A percentile compares a stretch with the other conserved stretches of the same genome.
Evolutionary conservation across 1,284 basidiomycete species (phyloP).

Genomic region (Leccinum huronense): DNA sequence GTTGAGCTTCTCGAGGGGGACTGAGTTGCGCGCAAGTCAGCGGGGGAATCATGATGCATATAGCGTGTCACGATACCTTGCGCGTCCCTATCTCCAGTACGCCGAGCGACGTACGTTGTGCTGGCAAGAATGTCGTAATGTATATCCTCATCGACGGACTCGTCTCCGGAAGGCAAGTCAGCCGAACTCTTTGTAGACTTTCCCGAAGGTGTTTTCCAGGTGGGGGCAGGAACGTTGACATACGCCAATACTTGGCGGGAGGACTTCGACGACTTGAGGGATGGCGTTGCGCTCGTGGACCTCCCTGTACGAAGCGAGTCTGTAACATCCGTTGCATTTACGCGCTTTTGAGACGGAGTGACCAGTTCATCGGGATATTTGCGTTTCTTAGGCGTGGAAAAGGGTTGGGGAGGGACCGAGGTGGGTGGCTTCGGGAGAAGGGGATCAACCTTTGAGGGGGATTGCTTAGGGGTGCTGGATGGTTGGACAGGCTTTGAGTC

Average conservation of each 20-base stretch:
- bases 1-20: conserved; percentile 70
- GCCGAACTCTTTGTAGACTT: conserved; percentile 31
- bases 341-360: conserved; percentile 53
- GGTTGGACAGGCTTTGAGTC: conserved; percentile 27
- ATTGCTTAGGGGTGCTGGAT: conserved; percentile 15
- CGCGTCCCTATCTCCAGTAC: conserved; percentile 74
- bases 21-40: conserved; percentile 38
- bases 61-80: conserved; percentile 46
- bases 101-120: conserved; percentile 49
- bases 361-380: conserved; percentile 46
- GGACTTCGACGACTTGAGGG: conserved; percentile 30
- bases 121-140: conserved; percentile 30
- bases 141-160: conserved; percentile 50
- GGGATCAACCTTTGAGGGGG: conserved; percentile 17
- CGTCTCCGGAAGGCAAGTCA: conserved; percentile 39
- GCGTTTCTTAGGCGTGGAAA: conserved; percentile 51
- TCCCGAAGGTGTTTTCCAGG: conserved; percentile 44
- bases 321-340: conserved; percentile 31
- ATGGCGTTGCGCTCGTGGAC: conserved; percentile 25
- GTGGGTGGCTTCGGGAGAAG: conserved; percentile 12
- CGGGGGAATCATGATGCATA: background rate
- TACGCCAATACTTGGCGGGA: conserved; percentile 51
- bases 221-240: conserved; percentile 53
- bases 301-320: conserved; percentile 11
- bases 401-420: conserved; percentile 38